These are phyloP conservation scores for Sclerotinia borealis DNA, from an alignment of 2,329 filamentous ascomycete species.

Conservation along the genomic window DNA sequence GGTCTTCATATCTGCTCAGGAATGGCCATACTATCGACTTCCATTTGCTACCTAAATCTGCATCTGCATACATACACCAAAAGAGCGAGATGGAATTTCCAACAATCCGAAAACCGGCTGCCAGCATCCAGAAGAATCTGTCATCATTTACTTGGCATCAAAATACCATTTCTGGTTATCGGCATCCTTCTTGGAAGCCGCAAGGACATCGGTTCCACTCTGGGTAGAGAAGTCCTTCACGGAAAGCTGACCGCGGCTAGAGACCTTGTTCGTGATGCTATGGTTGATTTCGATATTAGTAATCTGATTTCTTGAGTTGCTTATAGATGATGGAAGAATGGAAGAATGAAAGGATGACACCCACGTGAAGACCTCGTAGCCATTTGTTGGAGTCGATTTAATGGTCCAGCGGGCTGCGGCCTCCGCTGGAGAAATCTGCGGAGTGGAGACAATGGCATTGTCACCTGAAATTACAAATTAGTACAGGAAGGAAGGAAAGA, in stretches of 20 bases:
- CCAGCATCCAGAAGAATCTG: not conserved
- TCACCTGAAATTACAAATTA: not conserved
- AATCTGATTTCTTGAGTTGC: not conserved
- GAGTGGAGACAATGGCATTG: not conserved
- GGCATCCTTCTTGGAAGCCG: not conserved
- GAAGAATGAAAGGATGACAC: not conserved
- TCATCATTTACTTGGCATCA: not conserved
- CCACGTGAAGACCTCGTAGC: not conserved
- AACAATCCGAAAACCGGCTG: not conserved
- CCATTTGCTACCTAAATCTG: not conserved
- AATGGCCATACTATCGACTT: not conserved
- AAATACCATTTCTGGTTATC: conserved; percentile 9
- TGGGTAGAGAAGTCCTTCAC: not conserved
- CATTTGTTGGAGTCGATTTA: not conserved
- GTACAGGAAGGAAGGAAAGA: not conserved
- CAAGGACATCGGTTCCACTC: not conserved
- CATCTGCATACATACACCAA: not conserved
- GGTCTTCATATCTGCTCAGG: not conserved
- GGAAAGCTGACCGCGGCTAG: not conserved
- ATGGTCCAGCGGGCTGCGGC: not conserved
- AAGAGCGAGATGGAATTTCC: not conserved
- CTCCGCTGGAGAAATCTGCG: not conserved
- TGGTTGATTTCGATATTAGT: not conserved
- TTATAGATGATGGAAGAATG: not conserved
- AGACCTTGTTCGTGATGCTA: not conserved